A percentile compares a stretch with the other conserved stretches of the same genome.
These are phyloP conservation scores for Ceratobasidium sp. DNA, from an alignment of 1,284 basidiomycete genomes.

Conservation along the genomic window DNA sequence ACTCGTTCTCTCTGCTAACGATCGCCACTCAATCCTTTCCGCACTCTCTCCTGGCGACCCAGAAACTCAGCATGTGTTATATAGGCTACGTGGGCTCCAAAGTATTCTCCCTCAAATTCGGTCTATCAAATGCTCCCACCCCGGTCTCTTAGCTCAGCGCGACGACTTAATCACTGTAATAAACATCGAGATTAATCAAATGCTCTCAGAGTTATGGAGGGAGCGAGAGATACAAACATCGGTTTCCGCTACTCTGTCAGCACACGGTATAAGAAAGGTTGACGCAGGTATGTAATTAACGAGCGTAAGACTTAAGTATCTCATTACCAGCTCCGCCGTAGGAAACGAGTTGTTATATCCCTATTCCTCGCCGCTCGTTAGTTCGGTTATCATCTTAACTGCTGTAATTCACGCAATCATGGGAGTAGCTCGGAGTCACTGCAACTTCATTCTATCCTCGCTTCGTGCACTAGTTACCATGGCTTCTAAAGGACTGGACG, in stretches of 20 bases:
- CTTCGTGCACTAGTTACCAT: not conserved
- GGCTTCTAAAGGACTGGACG: not conserved
- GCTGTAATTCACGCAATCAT: not conserved
- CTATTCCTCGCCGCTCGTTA: not conserved
- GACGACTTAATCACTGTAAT: not conserved
- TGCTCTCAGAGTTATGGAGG: not conserved
- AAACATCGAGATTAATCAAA: not conserved
- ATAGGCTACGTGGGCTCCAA: not conserved
- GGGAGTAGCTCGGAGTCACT: not conserved
- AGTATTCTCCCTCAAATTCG: not conserved
- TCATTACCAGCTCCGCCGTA: not conserved
- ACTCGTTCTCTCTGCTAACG: not conserved
- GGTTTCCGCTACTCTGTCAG: not conserved
- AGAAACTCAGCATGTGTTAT: conserved; percentile 2
- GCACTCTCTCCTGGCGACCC: not conserved
- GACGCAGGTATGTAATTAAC: not conserved
- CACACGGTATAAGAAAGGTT: not conserved
- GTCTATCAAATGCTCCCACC: not conserved
- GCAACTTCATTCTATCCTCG: not conserved
- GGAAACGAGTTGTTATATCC: not conserved
- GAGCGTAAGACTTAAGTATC: not conserved
- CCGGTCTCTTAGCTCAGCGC: not conserved
- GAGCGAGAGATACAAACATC: not conserved
- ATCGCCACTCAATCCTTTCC: not conserved
- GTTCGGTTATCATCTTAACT: not conserved